Evolutionary conservation across 1,284 basidiomycete genomes (phyloP), one percentile per base, ranked within the genome.

Genomic region (Ceratobasidium sp.): DNA sequence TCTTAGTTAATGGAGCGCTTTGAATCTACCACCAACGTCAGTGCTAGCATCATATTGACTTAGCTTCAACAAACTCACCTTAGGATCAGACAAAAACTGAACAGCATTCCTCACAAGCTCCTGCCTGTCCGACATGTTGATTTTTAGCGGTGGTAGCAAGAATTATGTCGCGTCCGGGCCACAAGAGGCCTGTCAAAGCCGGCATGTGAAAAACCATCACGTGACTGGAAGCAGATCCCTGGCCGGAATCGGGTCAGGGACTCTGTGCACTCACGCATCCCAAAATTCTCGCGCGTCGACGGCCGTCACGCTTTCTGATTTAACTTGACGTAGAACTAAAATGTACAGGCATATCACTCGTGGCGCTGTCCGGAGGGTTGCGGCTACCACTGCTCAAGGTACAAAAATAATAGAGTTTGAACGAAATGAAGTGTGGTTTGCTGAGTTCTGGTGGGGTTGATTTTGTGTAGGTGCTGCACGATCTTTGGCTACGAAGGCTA

Each of bases 21-120:
- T 90, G 93, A 0, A 89, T 86, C 93, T 93, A 53, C 3, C 27
- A 76, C 54, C 54, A 19, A 2, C 31, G n/a, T 27, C 33, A 45
- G 47, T 63, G 7, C 36, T 24, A 53, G 19, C 27, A 29, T 22
- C 47, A n/a, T 29, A 57, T 29, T n/a, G 19, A 5, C 11, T 22
- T 36, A 31, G n/a, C 1, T 17, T 57, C 22, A 50, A 76, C 6
- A 82, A 82, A 67, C 78, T n/a, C n/a, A 90, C 93, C 83, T 90
- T 91, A 67, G 90, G 88, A 81, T 97, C 95, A 45, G 86, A 85
- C 60, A 97, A 87, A 82, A 97, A 96, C 0, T 88, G 84, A 75
- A 96, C 88, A 0, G 95, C 95, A 85, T 93, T 94, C 71, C 87
- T 88, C 74, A 96, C 81, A 77, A 95, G 88, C 74, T 95, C 91